phyloP scores from a whole-genome alignment of 2,329 filamentous ascomycete species.

The Penicillium sp. region DNA sequence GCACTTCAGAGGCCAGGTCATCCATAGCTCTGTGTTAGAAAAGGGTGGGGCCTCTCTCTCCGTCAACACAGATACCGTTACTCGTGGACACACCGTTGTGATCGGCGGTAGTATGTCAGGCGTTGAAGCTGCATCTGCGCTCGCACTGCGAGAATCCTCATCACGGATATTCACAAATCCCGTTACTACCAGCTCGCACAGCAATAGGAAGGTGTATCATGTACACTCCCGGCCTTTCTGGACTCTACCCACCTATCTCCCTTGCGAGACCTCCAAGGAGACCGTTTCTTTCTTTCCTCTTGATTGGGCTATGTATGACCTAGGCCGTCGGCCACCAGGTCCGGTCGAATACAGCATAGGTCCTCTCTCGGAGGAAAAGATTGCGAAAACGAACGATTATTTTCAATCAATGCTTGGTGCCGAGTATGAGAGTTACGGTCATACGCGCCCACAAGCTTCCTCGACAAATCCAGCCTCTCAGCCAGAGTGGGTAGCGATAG shows the following conservation, averaged over 20 bases:
- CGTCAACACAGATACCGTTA: conserved; percentile 13
- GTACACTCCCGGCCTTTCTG: conserved; percentile 71
- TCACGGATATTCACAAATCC: conserved; percentile 35
- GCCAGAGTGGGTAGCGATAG: conserved; percentile 70
- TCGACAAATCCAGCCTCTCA: conserved; percentile 49
- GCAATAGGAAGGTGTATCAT: conserved; percentile 61
- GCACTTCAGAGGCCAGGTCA: conserved; percentile 51
- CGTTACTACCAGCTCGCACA: background rate
- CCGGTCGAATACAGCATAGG: conserved; percentile 67
- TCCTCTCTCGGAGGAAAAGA: conserved; percentile 63
- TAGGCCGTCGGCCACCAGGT: conserved; percentile 61
- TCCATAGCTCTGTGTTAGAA: conserved; percentile 72
- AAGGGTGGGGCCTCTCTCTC: conserved; percentile 47
- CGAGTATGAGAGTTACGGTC: conserved; percentile 48
- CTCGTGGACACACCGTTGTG: conserved; percentile 67
- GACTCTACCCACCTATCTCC: conserved; percentile 63
- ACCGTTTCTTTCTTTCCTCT: conserved; percentile 67
- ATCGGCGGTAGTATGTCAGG: conserved; percentile 84
- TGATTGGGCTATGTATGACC: conserved; percentile 73
- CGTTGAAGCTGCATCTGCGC: conserved; percentile 72
- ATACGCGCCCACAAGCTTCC: conserved; percentile 40
- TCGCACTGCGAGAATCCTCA: conserved; percentile 72
- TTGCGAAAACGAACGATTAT: conserved; percentile 57
- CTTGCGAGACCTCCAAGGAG: conserved; percentile 32
- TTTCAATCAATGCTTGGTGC: conserved; percentile 49